Percentiles rank a stretch among this genome's conserved stretches.
Evolutionary conservation across 495 filamentous ascomycete genomes (phyloP).

Genomic region (Neurospora intermedia): DNA sequence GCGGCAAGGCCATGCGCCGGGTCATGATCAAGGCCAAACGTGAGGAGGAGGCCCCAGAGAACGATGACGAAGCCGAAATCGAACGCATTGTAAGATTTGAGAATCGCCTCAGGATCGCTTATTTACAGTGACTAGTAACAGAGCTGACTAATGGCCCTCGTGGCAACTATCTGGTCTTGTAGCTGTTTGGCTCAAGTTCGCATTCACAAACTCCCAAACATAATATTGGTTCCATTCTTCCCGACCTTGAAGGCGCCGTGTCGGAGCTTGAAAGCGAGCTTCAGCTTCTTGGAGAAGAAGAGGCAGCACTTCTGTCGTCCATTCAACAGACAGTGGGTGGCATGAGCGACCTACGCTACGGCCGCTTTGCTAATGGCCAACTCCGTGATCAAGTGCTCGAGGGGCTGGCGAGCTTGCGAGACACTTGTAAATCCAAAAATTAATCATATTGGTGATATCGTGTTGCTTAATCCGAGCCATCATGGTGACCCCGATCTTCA

Average conservation of each 20-base stretch:
- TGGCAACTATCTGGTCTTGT: neutral
- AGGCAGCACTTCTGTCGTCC: constrained; percentile 46
- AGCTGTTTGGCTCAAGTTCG: constrained; percentile 55
- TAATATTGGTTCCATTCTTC: constrained; percentile 51
- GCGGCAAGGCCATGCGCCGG: constrained; percentile 51
- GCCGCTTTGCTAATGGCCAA: constrained; percentile 53
- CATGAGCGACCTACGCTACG: constrained; percentile 76
- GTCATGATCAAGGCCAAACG: constrained; percentile 47
- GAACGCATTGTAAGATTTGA: constrained; percentile 49
- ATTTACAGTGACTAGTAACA: neutral
- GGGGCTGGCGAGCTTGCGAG: constrained; percentile 52
- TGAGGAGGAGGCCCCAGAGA: constrained; percentile 43
- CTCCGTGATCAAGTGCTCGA: constrained; percentile 50
- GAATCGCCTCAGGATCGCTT: neutral
- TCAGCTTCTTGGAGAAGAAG: constrained; percentile 50
- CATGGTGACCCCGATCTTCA: neutral
- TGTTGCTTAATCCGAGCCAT: neutral
- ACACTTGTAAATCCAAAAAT: constrained; percentile 44
- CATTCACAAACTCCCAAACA: constrained; percentile 38
- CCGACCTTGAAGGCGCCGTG: constrained; percentile 56
- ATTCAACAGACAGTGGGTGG: constrained; percentile 54
- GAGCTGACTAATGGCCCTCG: neutral
- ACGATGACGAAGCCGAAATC: constrained; percentile 57
- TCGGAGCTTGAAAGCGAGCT: constrained; percentile 57
- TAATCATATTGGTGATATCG: constrained; percentile 13